Evolutionary conservation across 805 yeast species (phyloP).

Genomic region (Clavispora carvajalis): DNA sequence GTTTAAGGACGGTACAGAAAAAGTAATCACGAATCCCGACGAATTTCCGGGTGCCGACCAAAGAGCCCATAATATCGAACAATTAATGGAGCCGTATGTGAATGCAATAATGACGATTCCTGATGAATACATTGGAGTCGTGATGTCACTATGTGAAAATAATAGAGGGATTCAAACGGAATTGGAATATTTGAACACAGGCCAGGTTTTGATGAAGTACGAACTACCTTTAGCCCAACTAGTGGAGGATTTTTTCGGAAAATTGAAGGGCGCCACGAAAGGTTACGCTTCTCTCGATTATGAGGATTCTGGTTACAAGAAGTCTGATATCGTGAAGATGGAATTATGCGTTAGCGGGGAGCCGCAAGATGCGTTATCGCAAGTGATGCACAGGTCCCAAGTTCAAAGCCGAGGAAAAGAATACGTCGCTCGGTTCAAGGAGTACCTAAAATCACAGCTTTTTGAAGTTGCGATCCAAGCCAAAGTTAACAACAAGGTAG

Average conservation of each 20-base stretch:
- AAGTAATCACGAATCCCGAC: constrained; percentile 80
- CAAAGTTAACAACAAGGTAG: constrained; percentile 66
- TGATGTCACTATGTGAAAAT: constrained; percentile 78
- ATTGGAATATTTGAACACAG: constrained; percentile 67
- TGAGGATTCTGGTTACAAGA: constrained; percentile 84
- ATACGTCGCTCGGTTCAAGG: constrained; percentile 78
- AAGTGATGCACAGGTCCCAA: constrained; percentile 80
- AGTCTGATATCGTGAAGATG: constrained; percentile 77
- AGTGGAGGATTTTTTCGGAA: constrained; percentile 94
- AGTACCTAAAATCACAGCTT: constrained; percentile 73
- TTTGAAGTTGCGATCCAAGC: constrained; percentile 95
- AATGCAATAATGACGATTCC: constrained; percentile 90
- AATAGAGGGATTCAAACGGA: constrained; percentile 82
- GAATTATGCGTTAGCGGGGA: constrained; percentile 86
- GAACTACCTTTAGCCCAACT: constrained; percentile 81
- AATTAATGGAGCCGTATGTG: constrained; percentile 78
- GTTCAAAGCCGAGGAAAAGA: constrained; percentile 69
- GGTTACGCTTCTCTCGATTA: constrained; percentile 95
- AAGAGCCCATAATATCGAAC: constrained; percentile 43
- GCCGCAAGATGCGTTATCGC: constrained; percentile 88
- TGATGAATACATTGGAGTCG: constrained; percentile 79
- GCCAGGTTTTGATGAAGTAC: constrained; percentile 77
- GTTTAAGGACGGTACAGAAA: constrained; percentile 59
- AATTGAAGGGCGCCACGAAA: constrained; percentile 78
- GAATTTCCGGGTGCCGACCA: constrained; percentile 71